Conservation (phyloP, 768 basidiomycete species). For the Mycena sanguinolenta region DNA sequence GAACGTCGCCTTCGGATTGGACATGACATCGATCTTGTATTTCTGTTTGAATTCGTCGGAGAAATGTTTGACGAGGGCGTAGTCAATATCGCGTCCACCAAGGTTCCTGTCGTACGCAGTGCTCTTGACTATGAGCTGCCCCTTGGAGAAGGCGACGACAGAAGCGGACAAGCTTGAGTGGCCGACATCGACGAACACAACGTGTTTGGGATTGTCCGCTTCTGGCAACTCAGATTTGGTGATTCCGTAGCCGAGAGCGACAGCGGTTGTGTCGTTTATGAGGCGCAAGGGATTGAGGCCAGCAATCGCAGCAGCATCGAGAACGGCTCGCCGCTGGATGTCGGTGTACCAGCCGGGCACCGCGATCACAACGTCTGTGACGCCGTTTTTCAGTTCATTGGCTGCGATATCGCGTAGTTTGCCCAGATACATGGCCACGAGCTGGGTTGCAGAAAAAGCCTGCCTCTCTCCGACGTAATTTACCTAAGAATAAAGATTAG, state of each 20-base stretch:
- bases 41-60: slow-evolving; percentile 93
- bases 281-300: slow-evolving; percentile 92
- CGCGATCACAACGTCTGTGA: slow-evolving; percentile 94
- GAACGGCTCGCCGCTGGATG: slow-evolving; percentile 88
- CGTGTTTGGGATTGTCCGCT: slow-evolving; percentile 82
- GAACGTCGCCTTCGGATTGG: slow-evolving; percentile 93
- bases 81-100: slow-evolving; percentile 97
- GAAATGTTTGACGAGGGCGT: slow-evolving; percentile 90
- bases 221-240: slow-evolving; percentile 97
- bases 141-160: slow-evolving; percentile 94
- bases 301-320: slow-evolving; percentile 92
- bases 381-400: slow-evolving; percentile 85
- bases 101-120: slow-evolving; percentile 94
- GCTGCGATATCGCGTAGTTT: slow-evolving; percentile 91
- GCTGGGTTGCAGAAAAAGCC: slow-evolving; percentile 89
- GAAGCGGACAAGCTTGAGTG: slow-evolving; percentile 91
- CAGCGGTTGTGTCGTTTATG: slow-evolving; percentile 97
- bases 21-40: slow-evolving; percentile 97
- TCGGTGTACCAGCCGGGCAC: slow-evolving; percentile 99
- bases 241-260: slow-evolving; percentile 98
- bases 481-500: slow-evolving; percentile 66
- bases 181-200: slow-evolving; percentile 96
- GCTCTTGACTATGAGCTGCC: slow-evolving; percentile 87
- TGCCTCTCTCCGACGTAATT: slow-evolving; percentile 87
- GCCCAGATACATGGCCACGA: slow-evolving; percentile 91